These are phyloP conservation scores for Termitomyces sp. DNA, from an alignment of 768 basidiomycete genomes.

Conservation along the genomic window DNA sequence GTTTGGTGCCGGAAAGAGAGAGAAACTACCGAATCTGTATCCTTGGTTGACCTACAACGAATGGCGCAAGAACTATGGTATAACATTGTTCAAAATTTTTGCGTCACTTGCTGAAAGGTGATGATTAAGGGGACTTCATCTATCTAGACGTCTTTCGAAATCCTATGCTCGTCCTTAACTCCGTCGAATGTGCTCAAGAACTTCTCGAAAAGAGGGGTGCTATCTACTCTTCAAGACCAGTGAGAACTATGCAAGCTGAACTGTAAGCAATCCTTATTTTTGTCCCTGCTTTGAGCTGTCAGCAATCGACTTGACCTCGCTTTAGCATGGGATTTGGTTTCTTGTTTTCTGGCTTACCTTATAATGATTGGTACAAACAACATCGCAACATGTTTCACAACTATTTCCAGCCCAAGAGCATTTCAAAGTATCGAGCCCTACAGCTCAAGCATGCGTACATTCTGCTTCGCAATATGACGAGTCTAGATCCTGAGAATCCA, in stretches of 20 bases:
- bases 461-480: slow-evolving; percentile 18
- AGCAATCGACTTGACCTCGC: not conserved
- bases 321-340: slow-evolving; percentile 17
- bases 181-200: slow-evolving; percentile 25
- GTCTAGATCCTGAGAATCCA: slow-evolving; percentile 11
- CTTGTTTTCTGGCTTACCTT: slow-evolving; percentile 16
- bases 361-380: slow-evolving; percentile 18
- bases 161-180: slow-evolving; percentile 25
- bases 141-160: slow-evolving; percentile 6
- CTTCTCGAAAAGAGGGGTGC: slow-evolving; percentile 40
- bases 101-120: not conserved
- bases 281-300: not conserved
- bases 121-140: slow-evolving; percentile 3
- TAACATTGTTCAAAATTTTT: no score
- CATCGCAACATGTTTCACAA: slow-evolving; percentile 18
- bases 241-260: slow-evolving; percentile 14
- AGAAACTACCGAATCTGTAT: slow-evolving; percentile 3
- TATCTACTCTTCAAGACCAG: slow-evolving; percentile 29
- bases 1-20: slow-evolving; percentile 1
- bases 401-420: slow-evolving; percentile 16
- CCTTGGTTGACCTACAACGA: slow-evolving; percentile 5
- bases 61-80: slow-evolving; percentile 6
- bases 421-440: slow-evolving; percentile 14
- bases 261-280: not conserved
- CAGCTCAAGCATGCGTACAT: slow-evolving; percentile 16